Conservation (phyloP, 2,329 filamentous ascomycete species). For the Apiospora marii region DNA sequence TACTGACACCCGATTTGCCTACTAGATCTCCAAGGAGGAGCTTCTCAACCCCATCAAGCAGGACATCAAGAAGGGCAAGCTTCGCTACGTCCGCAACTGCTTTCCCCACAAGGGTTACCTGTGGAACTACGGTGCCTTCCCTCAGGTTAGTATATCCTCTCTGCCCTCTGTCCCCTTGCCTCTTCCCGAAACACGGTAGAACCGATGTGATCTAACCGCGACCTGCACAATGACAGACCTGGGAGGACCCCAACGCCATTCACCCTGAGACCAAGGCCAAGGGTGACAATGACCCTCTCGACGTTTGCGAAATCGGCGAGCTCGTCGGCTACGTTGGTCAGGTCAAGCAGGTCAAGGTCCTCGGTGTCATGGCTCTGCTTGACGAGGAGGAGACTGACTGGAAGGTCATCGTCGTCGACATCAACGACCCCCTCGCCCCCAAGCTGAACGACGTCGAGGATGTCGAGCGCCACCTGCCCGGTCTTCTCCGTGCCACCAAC, state of each 20-base stretch:
- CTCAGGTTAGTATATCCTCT: conserved; percentile 69
- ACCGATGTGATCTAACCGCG: conserved; percentile 23
- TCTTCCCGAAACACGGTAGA: not conserved
- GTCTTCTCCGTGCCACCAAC: conserved; percentile 95
- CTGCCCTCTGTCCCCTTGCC: not conserved
- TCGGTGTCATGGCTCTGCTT: conserved; percentile 98
- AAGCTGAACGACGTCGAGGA: conserved; percentile 99
- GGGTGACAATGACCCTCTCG: conserved; percentile 98
- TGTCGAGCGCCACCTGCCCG: conserved; percentile 96
- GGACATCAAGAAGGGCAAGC: conserved; percentile 99
- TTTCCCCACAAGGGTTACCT: conserved; percentile 99
- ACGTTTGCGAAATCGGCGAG: conserved; percentile 99
- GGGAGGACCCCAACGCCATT: conserved; percentile 95
- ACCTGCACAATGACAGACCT: conserved; percentile 69
- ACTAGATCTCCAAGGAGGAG: conserved; percentile 97
- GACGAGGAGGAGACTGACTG: conserved; percentile 99
- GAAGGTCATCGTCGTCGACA: conserved; percentile 99
- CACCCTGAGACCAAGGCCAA: conserved; percentile 99
- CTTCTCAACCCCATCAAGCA: conserved; percentile 99
- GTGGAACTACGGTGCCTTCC: conserved; percentile 99
- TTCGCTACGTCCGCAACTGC: conserved; percentile 99
- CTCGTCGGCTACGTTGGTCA: conserved; percentile 94
- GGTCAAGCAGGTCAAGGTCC: conserved; percentile 99
- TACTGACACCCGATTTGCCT: conserved; percentile 24
- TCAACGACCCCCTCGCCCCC: conserved; percentile 94